A percentile compares a stretch with the other conserved stretches of the same genome.
These are phyloP conservation scores for Euphorbia corollata DNA, from an alignment of 441 rosid genomes.

Conservation along the genomic window DNA sequence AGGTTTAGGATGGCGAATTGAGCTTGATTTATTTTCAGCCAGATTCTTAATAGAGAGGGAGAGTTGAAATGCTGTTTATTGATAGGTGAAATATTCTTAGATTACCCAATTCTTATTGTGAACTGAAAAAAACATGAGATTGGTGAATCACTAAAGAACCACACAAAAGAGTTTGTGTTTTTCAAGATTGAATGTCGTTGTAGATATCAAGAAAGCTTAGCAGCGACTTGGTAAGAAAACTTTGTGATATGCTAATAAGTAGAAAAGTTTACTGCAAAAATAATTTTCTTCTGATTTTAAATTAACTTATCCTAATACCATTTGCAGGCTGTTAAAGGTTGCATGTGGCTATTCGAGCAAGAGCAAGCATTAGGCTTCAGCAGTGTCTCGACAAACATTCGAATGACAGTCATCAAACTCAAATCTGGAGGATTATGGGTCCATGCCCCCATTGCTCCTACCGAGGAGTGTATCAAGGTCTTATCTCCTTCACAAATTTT, in stretches of 20 bases:
- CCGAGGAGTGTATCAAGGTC: conserved; percentile 88
- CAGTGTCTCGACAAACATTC: conserved; percentile 87
- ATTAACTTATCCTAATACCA: conserved; percentile 8
- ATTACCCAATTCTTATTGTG: not conserved
- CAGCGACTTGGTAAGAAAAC: not conserved
- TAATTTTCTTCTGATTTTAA: not conserved
- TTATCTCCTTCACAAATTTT: not conserved
- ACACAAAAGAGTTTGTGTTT: not conserved
- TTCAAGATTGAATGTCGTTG: not conserved
- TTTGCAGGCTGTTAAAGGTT: conserved; percentile 64
- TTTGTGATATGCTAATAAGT: not conserved
- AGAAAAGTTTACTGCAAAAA: not conserved
- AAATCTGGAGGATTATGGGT: conserved; percentile 98
- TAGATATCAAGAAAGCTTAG: not conserved
- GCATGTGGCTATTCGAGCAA: conserved; percentile 93
- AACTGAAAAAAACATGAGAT: conserved; percentile 3
- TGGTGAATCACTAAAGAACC: not conserved
- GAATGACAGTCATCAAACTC: conserved; percentile 90
- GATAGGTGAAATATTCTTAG: not conserved
- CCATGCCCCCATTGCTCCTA: conserved; percentile 98
- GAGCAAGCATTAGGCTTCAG: conserved; percentile 97
- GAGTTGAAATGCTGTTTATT: not conserved
- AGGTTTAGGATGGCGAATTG: too few species aligned
- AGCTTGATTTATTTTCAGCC: not conserved
- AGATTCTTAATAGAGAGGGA: not conserved